phyloP scores from a whole-genome alignment of 2,329 filamentous ascomycete species.

The Paraphaeosphaeria sporulosa region DNA sequence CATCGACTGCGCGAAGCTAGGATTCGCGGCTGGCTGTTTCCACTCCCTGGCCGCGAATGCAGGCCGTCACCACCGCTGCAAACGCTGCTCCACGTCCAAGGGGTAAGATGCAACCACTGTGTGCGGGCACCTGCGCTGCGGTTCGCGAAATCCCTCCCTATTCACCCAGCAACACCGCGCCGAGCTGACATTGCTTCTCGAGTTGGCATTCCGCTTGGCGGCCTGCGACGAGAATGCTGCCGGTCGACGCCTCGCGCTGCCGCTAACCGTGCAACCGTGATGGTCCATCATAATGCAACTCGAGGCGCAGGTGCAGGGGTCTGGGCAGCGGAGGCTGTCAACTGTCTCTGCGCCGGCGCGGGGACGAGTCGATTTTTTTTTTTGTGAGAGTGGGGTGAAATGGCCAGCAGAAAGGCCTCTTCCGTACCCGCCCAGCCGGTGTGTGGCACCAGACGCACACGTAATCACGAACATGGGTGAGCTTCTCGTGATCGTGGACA shows the following conservation, averaged over 20 bases:
- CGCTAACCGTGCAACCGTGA: constrained; percentile 45
- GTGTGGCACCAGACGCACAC: constrained; percentile 16
- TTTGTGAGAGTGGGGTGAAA: constrained; percentile 23
- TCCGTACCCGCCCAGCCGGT: constrained; percentile 1
- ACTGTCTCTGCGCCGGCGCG: constrained; percentile 32
- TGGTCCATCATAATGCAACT: constrained; percentile 28
- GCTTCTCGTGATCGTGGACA: background rate
- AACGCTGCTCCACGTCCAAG: constrained; percentile 23
- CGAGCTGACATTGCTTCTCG: constrained; percentile 40
- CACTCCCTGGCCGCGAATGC: constrained; percentile 22
- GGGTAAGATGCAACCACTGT: constrained; percentile 21
- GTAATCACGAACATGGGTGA: constrained; percentile 14
- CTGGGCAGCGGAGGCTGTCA: constrained; percentile 28
- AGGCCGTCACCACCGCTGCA: constrained; percentile 22
- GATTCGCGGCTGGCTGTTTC: constrained; percentile 27
- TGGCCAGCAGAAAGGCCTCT: constrained; percentile 3
- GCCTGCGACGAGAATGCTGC: constrained; percentile 19
- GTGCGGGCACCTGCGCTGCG: constrained; percentile 17
- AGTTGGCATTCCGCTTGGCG: constrained; percentile 34
- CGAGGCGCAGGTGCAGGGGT: constrained; percentile 27
- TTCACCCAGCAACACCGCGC: constrained; percentile 24
- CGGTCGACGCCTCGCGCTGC: constrained; percentile 27
- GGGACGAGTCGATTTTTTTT: constrained; percentile 33
- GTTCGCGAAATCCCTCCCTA: constrained; percentile 27
- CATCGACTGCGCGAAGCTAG: constrained; percentile 13